These are phyloP conservation scores for Boletellus sp. DNA, from an alignment of 768 basidiomycete species.

Conservation along the genomic window DNA sequence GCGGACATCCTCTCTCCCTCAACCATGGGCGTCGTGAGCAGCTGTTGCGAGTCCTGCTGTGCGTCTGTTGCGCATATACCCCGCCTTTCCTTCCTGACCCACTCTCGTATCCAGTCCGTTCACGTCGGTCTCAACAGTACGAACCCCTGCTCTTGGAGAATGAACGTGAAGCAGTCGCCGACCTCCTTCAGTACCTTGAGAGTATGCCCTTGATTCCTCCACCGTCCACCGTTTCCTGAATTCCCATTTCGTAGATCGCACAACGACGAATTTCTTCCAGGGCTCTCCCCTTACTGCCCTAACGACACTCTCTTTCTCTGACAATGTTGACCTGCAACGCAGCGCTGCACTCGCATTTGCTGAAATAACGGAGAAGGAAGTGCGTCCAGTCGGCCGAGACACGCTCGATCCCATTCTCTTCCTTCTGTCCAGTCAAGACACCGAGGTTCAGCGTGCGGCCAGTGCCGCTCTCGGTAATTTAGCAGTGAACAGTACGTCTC, in stretches of 20 bases:
- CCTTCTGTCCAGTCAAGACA: constrained; percentile 94
- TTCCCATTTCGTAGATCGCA: constrained; percentile 56
- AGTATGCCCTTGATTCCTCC: constrained; percentile 51
- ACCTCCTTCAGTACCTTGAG: constrained; percentile 95
- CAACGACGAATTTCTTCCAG: constrained; percentile 97
- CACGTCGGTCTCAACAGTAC: constrained; percentile 81
- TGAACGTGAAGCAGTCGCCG: constrained; percentile 97
- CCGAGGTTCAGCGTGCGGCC: constrained; percentile 97
- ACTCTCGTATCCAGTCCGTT: constrained; percentile 52
- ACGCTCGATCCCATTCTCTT: constrained; percentile 98
- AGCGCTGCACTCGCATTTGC: constrained; percentile 98
- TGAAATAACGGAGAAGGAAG: constrained; percentile 99
- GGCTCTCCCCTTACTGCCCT: constrained; percentile 90
- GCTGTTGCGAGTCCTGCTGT: constrained; percentile 86
- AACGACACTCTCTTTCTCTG: constrained; percentile 96
- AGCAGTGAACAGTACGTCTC: constrained; percentile 88
- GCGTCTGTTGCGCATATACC: constrained; percentile 30
- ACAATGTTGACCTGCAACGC: constrained; percentile 98
- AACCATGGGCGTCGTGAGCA: constrained; percentile 69
- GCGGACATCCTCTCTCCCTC: not conserved
- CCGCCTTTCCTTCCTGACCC: constrained; percentile 9
- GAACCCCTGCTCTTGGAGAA: constrained; percentile 86
- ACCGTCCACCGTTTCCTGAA: not conserved
- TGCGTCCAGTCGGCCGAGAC: constrained; percentile 92
- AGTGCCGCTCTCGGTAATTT: constrained; percentile 96